A percentile compares a stretch with the other conserved stretches of the same genome.
Evolutionary conservation across 1,284 basidiomycete species (phyloP).

Genomic region (Agaricales sp.): DNA sequence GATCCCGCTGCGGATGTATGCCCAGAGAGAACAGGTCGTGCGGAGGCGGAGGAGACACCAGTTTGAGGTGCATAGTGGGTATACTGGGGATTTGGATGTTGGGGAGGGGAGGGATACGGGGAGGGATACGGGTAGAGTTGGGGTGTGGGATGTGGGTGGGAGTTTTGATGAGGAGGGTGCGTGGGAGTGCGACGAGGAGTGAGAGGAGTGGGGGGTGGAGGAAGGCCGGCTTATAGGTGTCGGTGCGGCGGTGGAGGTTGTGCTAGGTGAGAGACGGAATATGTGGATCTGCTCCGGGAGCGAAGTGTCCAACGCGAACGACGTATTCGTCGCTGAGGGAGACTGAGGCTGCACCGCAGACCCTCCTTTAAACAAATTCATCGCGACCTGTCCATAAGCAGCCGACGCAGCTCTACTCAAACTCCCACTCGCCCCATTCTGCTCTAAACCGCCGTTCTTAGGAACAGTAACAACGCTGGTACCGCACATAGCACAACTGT

Average conservation of each 20-base stretch:
- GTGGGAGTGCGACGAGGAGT: slow-evolving; percentile 9
- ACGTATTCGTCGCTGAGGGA: slow-evolving; percentile 11
- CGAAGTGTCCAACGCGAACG: slow-evolving; percentile 7
- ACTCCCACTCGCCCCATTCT: not conserved
- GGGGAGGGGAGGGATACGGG: not conserved
- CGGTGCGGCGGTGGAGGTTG: slow-evolving; percentile 12
- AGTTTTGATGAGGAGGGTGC: slow-evolving; percentile 11
- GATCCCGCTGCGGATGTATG: slow-evolving; percentile 74
- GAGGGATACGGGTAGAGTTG: not conserved
- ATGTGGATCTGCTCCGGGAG: slow-evolving; percentile 43
- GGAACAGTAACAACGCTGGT: not conserved
- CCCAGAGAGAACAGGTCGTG: slow-evolving; percentile 87
- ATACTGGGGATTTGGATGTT: slow-evolving; percentile 20
- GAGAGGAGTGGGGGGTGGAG: slow-evolving; percentile 14
- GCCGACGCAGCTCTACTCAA: not conserved
- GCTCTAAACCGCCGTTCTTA: not conserved
- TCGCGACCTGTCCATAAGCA: not conserved
- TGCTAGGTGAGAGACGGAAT: slow-evolving; percentile 38
- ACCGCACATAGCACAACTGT: not conserved
- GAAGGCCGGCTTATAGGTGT: slow-evolving; percentile 16
- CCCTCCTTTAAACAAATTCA: not conserved
- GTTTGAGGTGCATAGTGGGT: slow-evolving; percentile 66
- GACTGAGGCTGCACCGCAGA: slow-evolving; percentile 11
- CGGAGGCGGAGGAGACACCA: slow-evolving; percentile 77
- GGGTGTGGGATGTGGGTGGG: not conserved